phyloP scores from a whole-genome alignment of 176 grass and related monocot genomes.

The Zoysia japonica region DNA sequence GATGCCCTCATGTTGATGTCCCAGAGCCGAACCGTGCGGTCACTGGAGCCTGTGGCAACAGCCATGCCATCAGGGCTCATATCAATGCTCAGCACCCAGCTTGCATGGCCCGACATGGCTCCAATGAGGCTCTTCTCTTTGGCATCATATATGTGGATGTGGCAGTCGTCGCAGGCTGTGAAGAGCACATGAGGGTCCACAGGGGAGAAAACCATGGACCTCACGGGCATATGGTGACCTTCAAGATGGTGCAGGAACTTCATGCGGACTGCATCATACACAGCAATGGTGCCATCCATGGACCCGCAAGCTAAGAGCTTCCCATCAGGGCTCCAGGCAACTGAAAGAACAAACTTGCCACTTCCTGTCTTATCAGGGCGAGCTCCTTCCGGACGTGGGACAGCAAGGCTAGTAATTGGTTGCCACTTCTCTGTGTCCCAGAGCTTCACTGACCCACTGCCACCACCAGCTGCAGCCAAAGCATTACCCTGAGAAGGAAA shows the following conservation, averaged over 20 bases:
- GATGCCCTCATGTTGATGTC: conserved; percentile 72
- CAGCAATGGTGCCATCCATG: conserved; percentile 75
- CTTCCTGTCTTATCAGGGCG: conserved; percentile 68
- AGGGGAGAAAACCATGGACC: conserved; percentile 86
- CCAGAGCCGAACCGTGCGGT: conserved; percentile 79
- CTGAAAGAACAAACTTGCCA: conserved; percentile 75
- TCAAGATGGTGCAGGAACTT: conserved; percentile 93
- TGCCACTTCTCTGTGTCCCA: conserved; percentile 88
- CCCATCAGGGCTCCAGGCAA: conserved; percentile 89
- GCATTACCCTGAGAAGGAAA: conserved; percentile 57
- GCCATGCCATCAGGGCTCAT: conserved; percentile 75
- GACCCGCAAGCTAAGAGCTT: conserved; percentile 78
- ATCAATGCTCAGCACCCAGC: conserved; percentile 83
- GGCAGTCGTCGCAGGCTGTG: conserved; percentile 70
- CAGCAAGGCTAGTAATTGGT: conserved; percentile 56
- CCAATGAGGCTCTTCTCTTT: conserved; percentile 80
- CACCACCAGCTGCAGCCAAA: conserved; percentile 91
- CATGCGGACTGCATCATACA: conserved; percentile 65
- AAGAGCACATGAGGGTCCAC: conserved; percentile 84
- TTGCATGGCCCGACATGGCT: conserved; percentile 77
- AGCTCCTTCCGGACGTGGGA: conserved; percentile 70
- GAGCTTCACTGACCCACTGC: conserved; percentile 75
- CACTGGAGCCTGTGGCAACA: conserved; percentile 72
- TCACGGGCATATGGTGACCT: conserved; percentile 86
- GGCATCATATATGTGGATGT: conserved; percentile 89